phyloP scores from a whole-genome alignment of 2,329 filamentous ascomycete genomes.

The Trichoderma lentiforme region DNA sequence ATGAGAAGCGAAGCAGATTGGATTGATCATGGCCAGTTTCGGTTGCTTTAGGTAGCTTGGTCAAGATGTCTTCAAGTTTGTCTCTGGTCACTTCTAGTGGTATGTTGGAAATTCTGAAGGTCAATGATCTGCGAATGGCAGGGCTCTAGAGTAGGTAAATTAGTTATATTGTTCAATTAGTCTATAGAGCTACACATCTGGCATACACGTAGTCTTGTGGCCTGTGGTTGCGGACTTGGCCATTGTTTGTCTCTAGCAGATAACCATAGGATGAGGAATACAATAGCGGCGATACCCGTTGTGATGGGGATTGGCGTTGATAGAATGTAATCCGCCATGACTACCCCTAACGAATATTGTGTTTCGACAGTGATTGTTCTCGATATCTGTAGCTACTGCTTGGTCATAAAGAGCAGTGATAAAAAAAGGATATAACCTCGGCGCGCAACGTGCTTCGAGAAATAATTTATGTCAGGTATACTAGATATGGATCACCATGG shows the following conservation, averaged over 20 bases:
- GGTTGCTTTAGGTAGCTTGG: not conserved
- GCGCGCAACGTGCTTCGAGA: too few relatives aligned
- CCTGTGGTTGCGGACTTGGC: not conserved
- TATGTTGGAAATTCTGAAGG: conserved; percentile 7
- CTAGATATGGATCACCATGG: too few relatives aligned
- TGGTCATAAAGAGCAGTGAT: too few relatives aligned
- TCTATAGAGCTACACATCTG: not conserved
- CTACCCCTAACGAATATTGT: not conserved
- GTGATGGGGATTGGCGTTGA: not conserved
- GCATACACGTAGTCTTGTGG: not conserved
- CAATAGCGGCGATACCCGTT: not conserved
- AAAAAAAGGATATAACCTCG: too few relatives aligned
- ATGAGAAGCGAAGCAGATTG: not conserved
- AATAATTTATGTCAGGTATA: not conserved
- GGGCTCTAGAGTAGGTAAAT: not conserved
- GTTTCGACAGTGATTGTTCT: not conserved
- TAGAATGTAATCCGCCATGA: not conserved
- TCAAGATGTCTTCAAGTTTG: not conserved
- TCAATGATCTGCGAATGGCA: not conserved
- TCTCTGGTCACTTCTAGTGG: not conserved
- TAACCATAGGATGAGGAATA: not conserved
- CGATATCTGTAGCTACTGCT: not conserved
- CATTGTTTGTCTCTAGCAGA: not conserved
- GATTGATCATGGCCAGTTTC: not conserved
- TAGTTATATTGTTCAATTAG: not conserved